A percentile compares a stretch with the other conserved stretches of the same genome.
phyloP scores from a whole-genome alignment of 2,329 filamentous ascomycete genomes.

The Fusarium succisae region DNA sequence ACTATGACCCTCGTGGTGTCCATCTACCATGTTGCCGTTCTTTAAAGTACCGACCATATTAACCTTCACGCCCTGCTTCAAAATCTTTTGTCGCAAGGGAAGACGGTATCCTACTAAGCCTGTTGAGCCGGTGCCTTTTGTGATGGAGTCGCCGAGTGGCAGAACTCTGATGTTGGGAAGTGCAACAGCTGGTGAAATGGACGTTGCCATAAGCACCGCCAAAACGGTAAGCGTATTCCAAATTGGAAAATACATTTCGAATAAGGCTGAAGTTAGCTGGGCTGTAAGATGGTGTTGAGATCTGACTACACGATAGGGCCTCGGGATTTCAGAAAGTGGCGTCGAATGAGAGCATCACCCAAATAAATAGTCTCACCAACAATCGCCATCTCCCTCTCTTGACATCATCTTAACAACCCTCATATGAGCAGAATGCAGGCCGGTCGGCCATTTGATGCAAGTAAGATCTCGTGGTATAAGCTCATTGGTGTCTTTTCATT shows the following conservation, averaged over 20 bases:
- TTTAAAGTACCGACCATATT: constrained; percentile 24
- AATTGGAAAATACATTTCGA: not conserved
- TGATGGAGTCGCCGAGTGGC: constrained; percentile 29
- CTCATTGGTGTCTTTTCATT: not conserved
- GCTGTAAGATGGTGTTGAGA: not conserved
- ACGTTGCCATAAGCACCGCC: not conserved
- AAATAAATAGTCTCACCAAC: constrained; percentile 9
- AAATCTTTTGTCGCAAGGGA: constrained; percentile 4
- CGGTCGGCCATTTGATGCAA: not conserved
- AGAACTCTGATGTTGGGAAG: constrained; percentile 22
- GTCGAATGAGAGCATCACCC: constrained; percentile 1
- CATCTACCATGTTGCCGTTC: constrained; percentile 21
- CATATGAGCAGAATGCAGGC: not conserved
- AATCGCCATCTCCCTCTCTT: not conserved
- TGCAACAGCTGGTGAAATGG: not conserved
- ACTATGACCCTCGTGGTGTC: constrained; percentile 25
- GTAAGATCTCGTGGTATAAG: constrained; percentile 15
- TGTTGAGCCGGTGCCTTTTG: constrained; percentile 24
- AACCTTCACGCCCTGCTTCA: constrained; percentile 1
- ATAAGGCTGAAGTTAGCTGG: not conserved
- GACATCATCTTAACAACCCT: not conserved
- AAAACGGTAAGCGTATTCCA: not conserved
- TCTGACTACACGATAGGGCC: not conserved
- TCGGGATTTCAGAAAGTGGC: constrained; percentile 1
- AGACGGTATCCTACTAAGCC: constrained; percentile 17